These are phyloP conservation scores for Fusarium buharicum DNA, from an alignment of 2,329 filamentous ascomycete genomes.

Conservation along the genomic window DNA sequence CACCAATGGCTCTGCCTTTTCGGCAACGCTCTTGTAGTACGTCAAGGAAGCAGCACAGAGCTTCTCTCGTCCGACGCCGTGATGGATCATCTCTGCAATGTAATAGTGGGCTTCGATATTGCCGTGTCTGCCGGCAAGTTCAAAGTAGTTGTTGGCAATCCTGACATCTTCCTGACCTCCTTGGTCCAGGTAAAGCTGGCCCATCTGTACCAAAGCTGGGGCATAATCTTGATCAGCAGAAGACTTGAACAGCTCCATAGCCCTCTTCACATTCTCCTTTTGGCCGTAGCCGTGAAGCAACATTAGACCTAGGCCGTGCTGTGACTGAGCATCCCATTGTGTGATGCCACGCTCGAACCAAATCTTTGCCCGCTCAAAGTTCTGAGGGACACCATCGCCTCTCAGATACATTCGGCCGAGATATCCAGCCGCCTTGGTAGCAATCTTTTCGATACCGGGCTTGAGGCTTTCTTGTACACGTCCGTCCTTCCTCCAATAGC, in stretches of 20 bases:
- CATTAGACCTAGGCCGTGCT: constrained; percentile 86
- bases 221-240: constrained; percentile 85
- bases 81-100: constrained; percentile 84
- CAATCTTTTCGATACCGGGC: constrained; percentile 77
- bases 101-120: constrained; percentile 94
- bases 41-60: constrained; percentile 79
- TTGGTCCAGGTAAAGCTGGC: constrained; percentile 86
- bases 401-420: constrained; percentile 90
- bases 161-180: constrained; percentile 75
- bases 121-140: constrained; percentile 82
- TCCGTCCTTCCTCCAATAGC: constrained; percentile 86
- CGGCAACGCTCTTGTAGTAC: constrained; percentile 85
- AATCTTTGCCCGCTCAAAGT: constrained; percentile 76
- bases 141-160: constrained; percentile 86
- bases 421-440: constrained; percentile 85
- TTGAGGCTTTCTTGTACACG: constrained; percentile 76
- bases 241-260: constrained; percentile 79
- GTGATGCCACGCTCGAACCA: constrained; percentile 86
- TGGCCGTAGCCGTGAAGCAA: constrained; percentile 82
- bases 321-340: constrained; percentile 82
- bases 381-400: constrained; percentile 84
- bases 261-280: constrained; percentile 73
- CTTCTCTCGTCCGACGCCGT: constrained; percentile 82
- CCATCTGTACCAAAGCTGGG: constrained; percentile 83
- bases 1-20: constrained; percentile 76